A percentile compares a stretch with the other conserved stretches of the same genome.
These are phyloP conservation scores for Coemansia umbellata DNA, from an alignment of 192 early-diverging fungal genomes.

Conservation along the genomic window DNA sequence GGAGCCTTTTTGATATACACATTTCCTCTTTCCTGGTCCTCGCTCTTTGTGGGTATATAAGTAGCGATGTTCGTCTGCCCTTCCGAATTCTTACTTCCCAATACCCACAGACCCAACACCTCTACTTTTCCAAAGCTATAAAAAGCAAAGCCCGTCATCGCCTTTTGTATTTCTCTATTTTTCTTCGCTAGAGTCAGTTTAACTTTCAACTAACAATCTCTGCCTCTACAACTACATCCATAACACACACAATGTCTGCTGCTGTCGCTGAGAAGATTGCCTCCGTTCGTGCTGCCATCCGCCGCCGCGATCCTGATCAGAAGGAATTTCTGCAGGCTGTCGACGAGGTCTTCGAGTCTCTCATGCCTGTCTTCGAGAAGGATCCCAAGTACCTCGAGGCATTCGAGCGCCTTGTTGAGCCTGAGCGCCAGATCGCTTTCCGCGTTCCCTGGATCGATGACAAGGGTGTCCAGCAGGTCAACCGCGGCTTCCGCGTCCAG, in stretches of 20 bases:
- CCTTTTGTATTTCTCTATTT: neutral
- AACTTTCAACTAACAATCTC: no score
- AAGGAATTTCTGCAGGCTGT: conserved; percentile 54
- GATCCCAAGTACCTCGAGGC: conserved; percentile 47
- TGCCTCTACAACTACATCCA: no score
- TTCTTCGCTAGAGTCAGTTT: neutral
- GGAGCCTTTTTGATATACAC: no score
- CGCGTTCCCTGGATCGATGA: conserved; percentile 55
- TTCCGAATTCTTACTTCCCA: no score
- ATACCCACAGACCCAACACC: no score
- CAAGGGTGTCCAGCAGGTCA: conserved; percentile 49
- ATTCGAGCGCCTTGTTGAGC: conserved; percentile 52
- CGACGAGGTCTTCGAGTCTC: conserved; percentile 49
- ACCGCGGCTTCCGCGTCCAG: conserved; percentile 57
- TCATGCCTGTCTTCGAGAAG: conserved; percentile 50
- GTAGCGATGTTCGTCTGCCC: no score
- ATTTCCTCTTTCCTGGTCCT: no score
- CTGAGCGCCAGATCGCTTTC: conserved; percentile 54
- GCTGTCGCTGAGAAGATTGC: conserved; percentile 30
- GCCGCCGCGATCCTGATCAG: conserved; percentile 44
- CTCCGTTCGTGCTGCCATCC: conserved; percentile 31
- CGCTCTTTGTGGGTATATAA: no score
- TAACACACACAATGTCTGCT: conserved; percentile 24
- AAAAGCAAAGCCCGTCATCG: no score
- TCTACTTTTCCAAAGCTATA: no score